Conservation (phyloP, 2,329 filamentous ascomycete species). For the Beauveria sp. region DNA sequence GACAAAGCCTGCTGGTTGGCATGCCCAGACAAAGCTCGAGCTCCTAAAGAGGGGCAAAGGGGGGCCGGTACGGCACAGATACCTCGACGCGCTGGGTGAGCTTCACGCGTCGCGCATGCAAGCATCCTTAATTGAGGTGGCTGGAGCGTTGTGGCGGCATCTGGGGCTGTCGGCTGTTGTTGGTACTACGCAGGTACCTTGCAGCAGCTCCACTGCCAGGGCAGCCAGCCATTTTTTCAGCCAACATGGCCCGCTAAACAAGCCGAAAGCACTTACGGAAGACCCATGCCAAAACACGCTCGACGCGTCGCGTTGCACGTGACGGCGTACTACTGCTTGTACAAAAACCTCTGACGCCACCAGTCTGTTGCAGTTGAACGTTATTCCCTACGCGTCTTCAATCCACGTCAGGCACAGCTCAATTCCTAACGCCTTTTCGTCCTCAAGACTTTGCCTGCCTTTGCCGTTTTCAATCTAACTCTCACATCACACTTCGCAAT, state of each 20-base stretch:
- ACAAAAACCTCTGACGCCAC: conserved; percentile 32
- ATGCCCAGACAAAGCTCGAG: not conserved
- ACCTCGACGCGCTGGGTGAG: conserved; percentile 17
- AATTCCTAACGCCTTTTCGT: conserved; percentile 15
- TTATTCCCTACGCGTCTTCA: conserved; percentile 22
- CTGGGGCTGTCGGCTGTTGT: conserved; percentile 3
- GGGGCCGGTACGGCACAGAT: conserved; percentile 1
- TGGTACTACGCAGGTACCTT: conserved; percentile 13
- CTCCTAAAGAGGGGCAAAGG: not conserved
- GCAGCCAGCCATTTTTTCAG: conserved; percentile 10
- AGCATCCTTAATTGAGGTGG: conserved; percentile 12
- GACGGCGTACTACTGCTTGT: conserved; percentile 26
- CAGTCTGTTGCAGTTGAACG: conserved; percentile 13
- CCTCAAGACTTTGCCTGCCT: conserved; percentile 13
- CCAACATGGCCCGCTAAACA: conserved; percentile 19
- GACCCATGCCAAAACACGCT: conserved; percentile 19
- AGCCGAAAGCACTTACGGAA: not conserved
- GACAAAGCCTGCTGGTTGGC: not conserved
- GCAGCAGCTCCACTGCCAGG: conserved; percentile 8
- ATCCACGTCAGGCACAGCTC: conserved; percentile 16
- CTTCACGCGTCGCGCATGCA: conserved; percentile 16
- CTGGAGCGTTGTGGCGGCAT: conserved; percentile 10
- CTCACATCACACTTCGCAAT: conserved; percentile 41
- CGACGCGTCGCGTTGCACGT: conserved; percentile 31
- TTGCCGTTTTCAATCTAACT: conserved; percentile 4